phyloP scores from a whole-genome alignment of 139 green algal species.

The Chlorella ohadii region DNA sequence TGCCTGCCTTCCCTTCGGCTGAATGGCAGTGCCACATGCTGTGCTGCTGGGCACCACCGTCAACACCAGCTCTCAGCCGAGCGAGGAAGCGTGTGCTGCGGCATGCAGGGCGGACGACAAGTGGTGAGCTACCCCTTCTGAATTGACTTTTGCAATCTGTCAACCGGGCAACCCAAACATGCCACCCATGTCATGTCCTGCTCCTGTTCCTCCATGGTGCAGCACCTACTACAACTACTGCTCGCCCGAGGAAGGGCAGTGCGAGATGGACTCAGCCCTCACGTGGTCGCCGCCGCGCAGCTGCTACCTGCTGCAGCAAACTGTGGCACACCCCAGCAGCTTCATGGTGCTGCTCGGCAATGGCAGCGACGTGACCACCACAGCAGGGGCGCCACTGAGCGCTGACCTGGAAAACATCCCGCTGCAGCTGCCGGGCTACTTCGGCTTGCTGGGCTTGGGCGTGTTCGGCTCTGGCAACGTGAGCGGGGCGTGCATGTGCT shows the following conservation, averaged over 20 bases:
- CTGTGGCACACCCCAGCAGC: not conserved
- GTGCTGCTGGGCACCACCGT: not conserved
- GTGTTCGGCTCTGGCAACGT: not conserved
- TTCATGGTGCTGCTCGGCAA: not conserved
- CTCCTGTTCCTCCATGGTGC: too few relatives aligned
- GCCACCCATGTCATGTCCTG: too few relatives aligned
- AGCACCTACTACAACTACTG: constrained; percentile 1
- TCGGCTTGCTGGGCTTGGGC: not conserved
- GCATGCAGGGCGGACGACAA: not conserved
- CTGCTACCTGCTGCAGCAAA: not conserved
- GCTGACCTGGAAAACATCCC: not conserved
- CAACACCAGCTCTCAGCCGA: not conserved
- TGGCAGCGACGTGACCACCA: not conserved
- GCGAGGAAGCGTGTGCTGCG: not conserved
- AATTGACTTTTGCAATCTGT: too few relatives aligned
- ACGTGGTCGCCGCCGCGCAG: not conserved
- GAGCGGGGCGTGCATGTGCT: not conserved
- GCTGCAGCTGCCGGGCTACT: not conserved
- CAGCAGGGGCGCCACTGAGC: not conserved
- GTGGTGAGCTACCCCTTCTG: not conserved
- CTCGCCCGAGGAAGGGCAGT: not conserved
- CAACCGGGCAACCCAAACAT: too few relatives aligned
- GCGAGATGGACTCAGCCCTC: not conserved
- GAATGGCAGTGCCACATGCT: not conserved
- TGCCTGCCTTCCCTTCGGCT: too few relatives aligned